Evolutionary conservation across 1,284 basidiomycete species (phyloP).

Genomic region (Apiotrichum gracile): DNA sequence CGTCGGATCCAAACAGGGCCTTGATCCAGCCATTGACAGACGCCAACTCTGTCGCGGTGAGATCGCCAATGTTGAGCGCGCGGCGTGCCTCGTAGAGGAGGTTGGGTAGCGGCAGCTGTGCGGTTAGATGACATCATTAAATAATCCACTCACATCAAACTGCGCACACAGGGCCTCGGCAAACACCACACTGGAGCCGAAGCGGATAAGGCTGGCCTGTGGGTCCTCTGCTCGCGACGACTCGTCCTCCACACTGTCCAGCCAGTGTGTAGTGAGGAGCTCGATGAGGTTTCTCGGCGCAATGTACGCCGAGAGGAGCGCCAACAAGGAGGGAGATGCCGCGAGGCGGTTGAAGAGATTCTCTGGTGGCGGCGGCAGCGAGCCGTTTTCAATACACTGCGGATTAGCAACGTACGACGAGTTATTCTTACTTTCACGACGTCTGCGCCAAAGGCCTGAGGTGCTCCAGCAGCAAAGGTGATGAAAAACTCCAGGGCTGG

Average conservation of each 20-base stretch:
- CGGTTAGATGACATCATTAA: background rate
- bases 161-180: conserved; percentile 34
- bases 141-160: conserved; percentile 27
- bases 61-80: conserved; percentile 29
- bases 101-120: conserved; percentile 25
- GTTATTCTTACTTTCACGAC: conserved; percentile 21
- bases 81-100: conserved; percentile 32
- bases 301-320: conserved; percentile 16
- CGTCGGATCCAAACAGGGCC: conserved; percentile 46
- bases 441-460: conserved; percentile 24
- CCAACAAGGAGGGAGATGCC: conserved; percentile 24
- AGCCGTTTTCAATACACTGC: conserved; percentile 22
- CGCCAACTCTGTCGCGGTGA: conserved; percentile 35
- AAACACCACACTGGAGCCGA: conserved; percentile 44
- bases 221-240: conserved; percentile 36
- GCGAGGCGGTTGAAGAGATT: conserved; percentile 31
- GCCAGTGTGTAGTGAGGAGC: conserved; percentile 19
- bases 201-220: conserved; percentile 40
- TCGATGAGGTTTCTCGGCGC: conserved; percentile 20
- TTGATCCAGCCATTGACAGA: conserved; percentile 44
- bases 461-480: conserved; percentile 23
- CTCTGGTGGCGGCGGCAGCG: conserved; percentile 25
- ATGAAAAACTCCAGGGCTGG: conserved; percentile 27
- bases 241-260: conserved; percentile 27
- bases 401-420: background rate